Evolutionary conservation across 306 rosid genomes (phyloP).

Genomic region (Acacia confusa): DNA sequence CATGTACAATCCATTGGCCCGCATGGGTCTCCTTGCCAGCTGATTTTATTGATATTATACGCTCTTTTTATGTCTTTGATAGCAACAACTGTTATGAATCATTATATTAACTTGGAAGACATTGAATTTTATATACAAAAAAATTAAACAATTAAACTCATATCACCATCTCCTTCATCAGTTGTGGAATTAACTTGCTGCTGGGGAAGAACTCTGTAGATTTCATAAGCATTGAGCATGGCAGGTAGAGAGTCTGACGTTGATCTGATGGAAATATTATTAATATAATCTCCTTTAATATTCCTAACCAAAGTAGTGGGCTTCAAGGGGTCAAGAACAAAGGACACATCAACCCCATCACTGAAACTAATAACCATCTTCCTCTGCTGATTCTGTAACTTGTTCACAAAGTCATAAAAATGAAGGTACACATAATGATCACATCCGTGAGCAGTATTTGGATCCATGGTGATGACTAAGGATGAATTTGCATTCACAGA

Average conservation of each 20-base stretch:
- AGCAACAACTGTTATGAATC: neutral
- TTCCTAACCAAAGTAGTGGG: neutral
- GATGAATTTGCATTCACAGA: neutral
- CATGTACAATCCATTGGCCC: slow-evolving; percentile 5
- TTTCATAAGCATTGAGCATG: slow-evolving; percentile 2
- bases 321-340: neutral
- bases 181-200: neutral
- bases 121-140: neutral
- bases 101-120: neutral
- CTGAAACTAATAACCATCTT: neutral
- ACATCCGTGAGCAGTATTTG: rapidly evolving
- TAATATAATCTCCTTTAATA: neutral
- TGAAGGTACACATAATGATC: slow-evolving; percentile 7
- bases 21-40: slow-evolving; percentile 48
- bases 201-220: neutral
- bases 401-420: neutral
- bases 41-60: neutral
- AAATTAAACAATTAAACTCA: neutral
- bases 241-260: neutral
- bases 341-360: neutral
- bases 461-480: neutral
- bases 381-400: neutral
- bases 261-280: neutral
- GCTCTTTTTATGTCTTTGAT: slow-evolving; percentile 4
- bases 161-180: neutral